phyloP scores from a whole-genome alignment of 768 basidiomycete species.

The Lactarius sanguifluus region DNA sequence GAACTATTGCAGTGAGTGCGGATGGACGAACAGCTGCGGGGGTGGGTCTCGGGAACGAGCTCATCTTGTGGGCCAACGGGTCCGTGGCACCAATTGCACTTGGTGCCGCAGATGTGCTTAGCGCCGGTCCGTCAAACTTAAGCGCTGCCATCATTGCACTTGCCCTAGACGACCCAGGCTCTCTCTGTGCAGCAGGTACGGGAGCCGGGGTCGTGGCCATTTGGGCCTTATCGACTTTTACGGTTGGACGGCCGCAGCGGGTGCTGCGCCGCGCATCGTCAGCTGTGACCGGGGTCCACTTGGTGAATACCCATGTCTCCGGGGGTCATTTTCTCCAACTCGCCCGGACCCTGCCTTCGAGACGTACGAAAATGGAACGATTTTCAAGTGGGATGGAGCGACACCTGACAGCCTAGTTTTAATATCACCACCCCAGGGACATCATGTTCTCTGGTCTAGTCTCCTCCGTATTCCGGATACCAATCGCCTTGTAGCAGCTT shows the following conservation, averaged over 20 bases:
- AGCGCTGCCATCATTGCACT: conserved; percentile 57
- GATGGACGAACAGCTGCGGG: conserved; percentile 67
- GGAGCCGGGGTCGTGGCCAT: conserved; percentile 61
- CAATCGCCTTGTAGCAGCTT: conserved; percentile 52
- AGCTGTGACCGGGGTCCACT: conserved; percentile 52
- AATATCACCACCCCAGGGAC: conserved; percentile 46
- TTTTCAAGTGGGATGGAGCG: conserved; percentile 52
- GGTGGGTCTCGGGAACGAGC: conserved; percentile 76
- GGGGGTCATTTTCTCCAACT: conserved; percentile 29
- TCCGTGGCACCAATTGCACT: conserved; percentile 45
- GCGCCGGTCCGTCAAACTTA: conserved; percentile 48
- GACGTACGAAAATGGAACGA: conserved; percentile 57
- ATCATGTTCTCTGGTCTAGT: conserved; percentile 47
- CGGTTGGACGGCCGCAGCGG: conserved; percentile 43
- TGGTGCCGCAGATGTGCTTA: conserved; percentile 52
- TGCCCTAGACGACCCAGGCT: conserved; percentile 59
- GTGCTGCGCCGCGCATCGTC: conserved; percentile 44
- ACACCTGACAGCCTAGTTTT: conserved; percentile 35
- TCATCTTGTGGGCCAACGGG: conserved; percentile 64
- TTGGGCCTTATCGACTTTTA: conserved; percentile 51
- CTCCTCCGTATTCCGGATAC: conserved; percentile 51
- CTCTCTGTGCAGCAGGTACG: conserved; percentile 71
- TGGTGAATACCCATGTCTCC: conserved; percentile 35
- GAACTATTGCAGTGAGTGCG: conserved; percentile 73
- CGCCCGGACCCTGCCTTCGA: conserved; percentile 25